Evolutionary conservation across 768 basidiomycete genomes (phyloP).

Genomic region (Strobilomyces echinocephalus): DNA sequence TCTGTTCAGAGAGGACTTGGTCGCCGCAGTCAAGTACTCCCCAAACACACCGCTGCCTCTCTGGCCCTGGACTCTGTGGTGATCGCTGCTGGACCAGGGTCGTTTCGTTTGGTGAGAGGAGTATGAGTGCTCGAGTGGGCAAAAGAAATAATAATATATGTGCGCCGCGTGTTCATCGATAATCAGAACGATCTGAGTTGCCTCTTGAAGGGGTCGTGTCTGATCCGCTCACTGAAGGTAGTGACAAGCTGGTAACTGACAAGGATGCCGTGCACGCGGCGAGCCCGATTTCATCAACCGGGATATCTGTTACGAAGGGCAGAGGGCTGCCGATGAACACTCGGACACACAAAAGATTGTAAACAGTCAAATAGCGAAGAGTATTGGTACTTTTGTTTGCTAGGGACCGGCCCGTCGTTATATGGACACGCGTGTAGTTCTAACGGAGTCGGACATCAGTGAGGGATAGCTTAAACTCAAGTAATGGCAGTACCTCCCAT

Average conservation of each 20-base stretch:
- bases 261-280: neutral
- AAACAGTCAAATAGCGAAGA: neutral
- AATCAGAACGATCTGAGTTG: neutral
- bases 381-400: neutral
- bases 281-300: neutral
- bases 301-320: too few relatives aligned
- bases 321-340: neutral
- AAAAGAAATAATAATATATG: neutral
- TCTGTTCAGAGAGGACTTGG: constrained; percentile 1
- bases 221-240: neutral
- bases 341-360: neutral
- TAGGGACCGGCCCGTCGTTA: neutral
- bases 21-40: constrained; percentile 3
- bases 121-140: neutral
- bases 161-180: constrained; percentile 1
- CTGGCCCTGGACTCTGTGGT: neutral
- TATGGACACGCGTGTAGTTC: neutral
- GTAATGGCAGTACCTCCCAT: neutral
- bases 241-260: neutral
- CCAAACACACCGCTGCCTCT: constrained; percentile 3
- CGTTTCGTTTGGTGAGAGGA: neutral
- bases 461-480: neutral
- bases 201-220: too few relatives aligned
- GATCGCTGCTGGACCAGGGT: neutral
- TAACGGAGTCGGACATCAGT: neutral